Conservation (phyloP, 345 rosid species). For the Brassica carinata region DNA sequence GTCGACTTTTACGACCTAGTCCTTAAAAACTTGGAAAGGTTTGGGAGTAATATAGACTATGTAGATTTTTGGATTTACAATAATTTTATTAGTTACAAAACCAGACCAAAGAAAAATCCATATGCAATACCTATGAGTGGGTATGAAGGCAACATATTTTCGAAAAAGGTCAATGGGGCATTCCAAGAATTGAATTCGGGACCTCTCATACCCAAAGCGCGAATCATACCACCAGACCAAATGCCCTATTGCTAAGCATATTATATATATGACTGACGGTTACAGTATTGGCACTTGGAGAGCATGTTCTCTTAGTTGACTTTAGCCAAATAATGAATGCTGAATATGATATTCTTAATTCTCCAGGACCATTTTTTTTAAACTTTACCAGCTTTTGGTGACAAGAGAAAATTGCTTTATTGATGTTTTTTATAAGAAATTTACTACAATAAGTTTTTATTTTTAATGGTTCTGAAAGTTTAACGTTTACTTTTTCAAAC, state of each 20-base stretch:
- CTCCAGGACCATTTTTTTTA: too few relatives aligned
- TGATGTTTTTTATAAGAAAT: background rate
- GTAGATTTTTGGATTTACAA: too few relatives aligned
- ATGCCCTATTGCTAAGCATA: constrained; percentile 39
- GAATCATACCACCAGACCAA: constrained; percentile 82
- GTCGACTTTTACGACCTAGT: too few relatives aligned
- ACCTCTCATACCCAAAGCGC: constrained; percentile 2
- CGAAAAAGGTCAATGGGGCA: constrained; percentile 16
- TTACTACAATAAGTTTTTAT: background rate
- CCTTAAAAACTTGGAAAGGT: too few relatives aligned
- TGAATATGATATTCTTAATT: too few relatives aligned
- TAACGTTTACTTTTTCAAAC: too few relatives aligned
- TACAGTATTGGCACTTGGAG: background rate
- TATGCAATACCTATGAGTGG: background rate
- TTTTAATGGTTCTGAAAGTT: background rate
- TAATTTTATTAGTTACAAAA: too few relatives aligned
- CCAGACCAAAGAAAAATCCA: background rate
- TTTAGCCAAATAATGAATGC: background rate
- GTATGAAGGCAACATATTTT: background rate
- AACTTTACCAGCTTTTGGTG: background rate
- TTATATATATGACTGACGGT: background rate
- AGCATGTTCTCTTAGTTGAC: background rate
- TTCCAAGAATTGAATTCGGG: constrained; percentile 31
- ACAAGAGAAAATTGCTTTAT: background rate
- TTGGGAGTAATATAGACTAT: too few relatives aligned